A percentile compares a stretch with the other conserved stretches of the same genome.
Evolutionary conservation across 2,329 filamentous ascomycete genomes (phyloP).

Genomic region (Beauveria bassiana): DNA sequence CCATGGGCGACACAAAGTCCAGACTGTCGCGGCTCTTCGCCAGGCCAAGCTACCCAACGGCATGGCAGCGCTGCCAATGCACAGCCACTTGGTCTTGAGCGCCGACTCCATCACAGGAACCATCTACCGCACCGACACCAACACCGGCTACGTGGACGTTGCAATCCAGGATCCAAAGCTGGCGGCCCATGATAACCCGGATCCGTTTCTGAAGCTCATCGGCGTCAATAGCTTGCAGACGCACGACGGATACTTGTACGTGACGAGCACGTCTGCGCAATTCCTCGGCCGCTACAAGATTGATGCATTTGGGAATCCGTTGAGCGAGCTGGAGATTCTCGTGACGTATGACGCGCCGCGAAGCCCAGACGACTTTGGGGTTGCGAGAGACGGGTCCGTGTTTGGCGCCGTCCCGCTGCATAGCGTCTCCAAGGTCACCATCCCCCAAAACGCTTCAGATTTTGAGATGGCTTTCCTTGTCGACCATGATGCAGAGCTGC

Average conservation of each 20-base stretch:
- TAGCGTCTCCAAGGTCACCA: neutral
- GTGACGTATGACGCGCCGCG: neutral
- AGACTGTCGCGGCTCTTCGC: slow-evolving; percentile 11
- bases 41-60: slow-evolving; percentile 17
- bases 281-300: slow-evolving; percentile 14
- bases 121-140: slow-evolving; percentile 14
- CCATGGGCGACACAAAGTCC: neutral
- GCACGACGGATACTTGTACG: slow-evolving; percentile 15
- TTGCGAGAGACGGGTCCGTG: slow-evolving; percentile 12
- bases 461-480: neutral
- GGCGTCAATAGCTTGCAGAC: slow-evolving; percentile 18
- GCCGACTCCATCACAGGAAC: slow-evolving; percentile 16
- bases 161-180: slow-evolving; percentile 13
- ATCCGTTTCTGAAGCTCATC: slow-evolving; percentile 10
- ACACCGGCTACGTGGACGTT: slow-evolving; percentile 13
- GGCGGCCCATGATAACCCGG: neutral
- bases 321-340: slow-evolving; percentile 12
- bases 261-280: slow-evolving; percentile 14
- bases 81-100: slow-evolving; percentile 15
- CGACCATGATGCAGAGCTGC: neutral
- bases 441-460: neutral
- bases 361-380: slow-evolving; percentile 14
- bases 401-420: slow-evolving; percentile 11
- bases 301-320: neutral
- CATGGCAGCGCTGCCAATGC: slow-evolving; percentile 14